Evolutionary conservation across 768 basidiomycete species (phyloP), one percentile per base, ranked within the genome.

Genomic region (Tylopilus cervinicoccineus): DNA sequence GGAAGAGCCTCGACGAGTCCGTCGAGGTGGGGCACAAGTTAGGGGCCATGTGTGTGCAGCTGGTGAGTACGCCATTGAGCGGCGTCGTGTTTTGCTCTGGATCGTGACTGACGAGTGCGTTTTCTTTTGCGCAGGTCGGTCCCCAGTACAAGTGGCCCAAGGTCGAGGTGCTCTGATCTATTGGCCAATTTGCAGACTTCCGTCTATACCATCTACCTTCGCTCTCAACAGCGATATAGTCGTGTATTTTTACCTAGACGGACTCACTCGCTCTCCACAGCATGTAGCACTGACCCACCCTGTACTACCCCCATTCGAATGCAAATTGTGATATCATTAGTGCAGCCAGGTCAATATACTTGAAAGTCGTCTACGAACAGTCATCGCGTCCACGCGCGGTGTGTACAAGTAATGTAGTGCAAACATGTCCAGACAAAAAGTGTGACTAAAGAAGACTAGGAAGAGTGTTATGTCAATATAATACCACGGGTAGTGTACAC

Each of bases 1-100:
- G 92, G 12, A 96, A 91, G 77, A 70, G 63, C 24, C 61, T 91
- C 24, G 83, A 86, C 17, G 84, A 92, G 67, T 77, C 77, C 39
- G 79, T 99, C 50, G 81, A 86, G 70, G 81, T 78, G 24, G 96
- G 95, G 1, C 95, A 98, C 71, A 84, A 82, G 67, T 58, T 96
- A 59, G 94, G 87, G 33, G 72, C 80, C 40, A 89, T 93, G 78
- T 88, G 85, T 72, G 85, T 97, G 43, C 80, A 85, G 60, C 78
- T 85, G 76, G 88, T 88, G 57, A 45, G 74, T 59, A 38, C 11
- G 6, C 12, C n/a, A n/a, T 5, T 50, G 26, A 13, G 29, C 16
- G 14, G 7, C 17, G 9, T 22, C 10, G 16, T 16, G 7, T 24
- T 10, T 19, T 8, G 13, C 14, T 17, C 14, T 13, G 29, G 28